Evolutionary conservation across 2,329 filamentous ascomycete species (phyloP), one percentile per base, ranked within the genome.

Genomic region (Talaromyces pinophilus): DNA sequence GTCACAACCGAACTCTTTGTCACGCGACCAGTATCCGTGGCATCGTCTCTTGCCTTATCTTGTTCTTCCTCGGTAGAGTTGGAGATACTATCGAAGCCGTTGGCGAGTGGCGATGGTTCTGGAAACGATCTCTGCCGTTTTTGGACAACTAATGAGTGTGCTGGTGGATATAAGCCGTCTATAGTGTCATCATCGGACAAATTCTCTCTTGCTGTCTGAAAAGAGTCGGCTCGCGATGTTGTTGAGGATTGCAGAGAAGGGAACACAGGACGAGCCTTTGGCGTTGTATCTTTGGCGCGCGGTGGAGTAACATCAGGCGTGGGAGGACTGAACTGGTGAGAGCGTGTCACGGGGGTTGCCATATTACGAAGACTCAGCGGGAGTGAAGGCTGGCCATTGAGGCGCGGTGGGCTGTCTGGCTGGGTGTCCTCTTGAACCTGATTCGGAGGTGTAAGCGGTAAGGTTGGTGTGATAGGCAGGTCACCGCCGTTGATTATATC

Each of bases 291-390:
- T 38, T 73, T 70, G 66, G 78, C 76, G 67, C 87, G 85, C 42
- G 90, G 90, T 62, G 90, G 91, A 17, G 90, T 93, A 55, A 90
- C 85, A 77, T 92, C 90, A 40, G 90, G 91, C 2, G 90, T 93
- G 38, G 89, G 90, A 17, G 89, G 89, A 71, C 87, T 91, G 72
- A 85, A 84, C 69, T 89, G 86, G 69, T 87, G 86, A 33, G 87
- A 84, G 60, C 89, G 88, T 5, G 89, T 91, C 64, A 82, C 80
- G 44, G 71, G 71, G 35, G 71, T 71, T 25, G 70, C 66, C 10
- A 71, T 71, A 35, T 65, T 67, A 44, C 68, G 68, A 46, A 60
- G 57, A 25, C 73, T 71, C 28, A 71, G 67, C 44, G 50, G 70
- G 65, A 64, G 70, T 69, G 65, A 76, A 35, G 38, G 44, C 30